phyloP scores from a whole-genome alignment of 176 grass and related monocot genomes.

The Carex pumila region DNA sequence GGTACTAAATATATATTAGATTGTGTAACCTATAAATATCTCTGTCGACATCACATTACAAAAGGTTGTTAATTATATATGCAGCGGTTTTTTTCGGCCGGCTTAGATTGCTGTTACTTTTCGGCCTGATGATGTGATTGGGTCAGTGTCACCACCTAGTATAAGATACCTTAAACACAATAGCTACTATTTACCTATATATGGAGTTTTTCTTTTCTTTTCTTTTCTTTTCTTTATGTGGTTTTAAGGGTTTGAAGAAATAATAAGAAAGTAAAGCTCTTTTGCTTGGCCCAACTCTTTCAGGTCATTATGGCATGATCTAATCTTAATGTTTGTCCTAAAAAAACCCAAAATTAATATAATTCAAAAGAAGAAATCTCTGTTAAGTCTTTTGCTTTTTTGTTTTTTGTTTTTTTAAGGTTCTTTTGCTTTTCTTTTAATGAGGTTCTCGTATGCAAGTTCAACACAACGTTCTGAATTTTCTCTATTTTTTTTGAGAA shows the following conservation, averaged over 20 bases:
- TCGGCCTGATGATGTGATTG: background rate
- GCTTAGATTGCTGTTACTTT: background rate
- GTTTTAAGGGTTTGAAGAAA: background rate
- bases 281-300: background rate
- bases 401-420: too few species aligned
- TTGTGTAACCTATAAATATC: background rate
- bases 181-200: background rate
- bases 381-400: background rate
- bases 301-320: too few species aligned
- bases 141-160: background rate
- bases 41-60: background rate
- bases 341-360: too few species aligned
- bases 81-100: background rate
- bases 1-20: slow-evolving; percentile 19
- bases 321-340: too few species aligned
- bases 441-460: too few species aligned
- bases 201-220: background rate
- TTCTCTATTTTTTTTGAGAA: too few species aligned
- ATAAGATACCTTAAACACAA: background rate
- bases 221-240: background rate
- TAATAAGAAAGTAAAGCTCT: background rate
- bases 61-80: slow-evolving; percentile 28
- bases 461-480: too few species aligned
- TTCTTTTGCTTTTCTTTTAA: too few species aligned
- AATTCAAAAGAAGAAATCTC: too few species aligned